These are phyloP conservation scores for Hymenoscyphus albidus DNA, from an alignment of 2,329 filamentous ascomycete species.

Conservation along the genomic window DNA sequence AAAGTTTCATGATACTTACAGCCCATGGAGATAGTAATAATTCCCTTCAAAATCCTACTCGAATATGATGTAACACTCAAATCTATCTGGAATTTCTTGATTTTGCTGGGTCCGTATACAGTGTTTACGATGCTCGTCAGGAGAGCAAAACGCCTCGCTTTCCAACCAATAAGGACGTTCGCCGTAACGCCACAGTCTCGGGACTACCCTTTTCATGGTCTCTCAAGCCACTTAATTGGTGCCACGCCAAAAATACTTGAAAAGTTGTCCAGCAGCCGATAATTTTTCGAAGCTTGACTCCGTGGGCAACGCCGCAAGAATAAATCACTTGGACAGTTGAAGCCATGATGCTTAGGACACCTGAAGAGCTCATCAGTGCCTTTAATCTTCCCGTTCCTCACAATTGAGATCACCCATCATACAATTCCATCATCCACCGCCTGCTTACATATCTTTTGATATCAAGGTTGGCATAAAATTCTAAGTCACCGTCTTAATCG, in stretches of 20 bases:
- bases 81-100: too few species aligned
- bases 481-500: background rate
- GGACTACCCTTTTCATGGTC: background rate
- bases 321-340: constrained; percentile 13
- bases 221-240: background rate
- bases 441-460: background rate
- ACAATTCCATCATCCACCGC: background rate
- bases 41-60: too few species aligned
- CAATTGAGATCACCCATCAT: too few species aligned
- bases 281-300: constrained; percentile 19
- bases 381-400: background rate
- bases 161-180: background rate
- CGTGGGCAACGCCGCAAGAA: constrained; percentile 11
- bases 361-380: constrained; percentile 29
- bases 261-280: constrained; percentile 19
- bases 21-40: background rate
- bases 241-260: constrained; percentile 4
- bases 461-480: background rate
- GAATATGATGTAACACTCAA: too few species aligned
- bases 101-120: too few species aligned
- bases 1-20: too few species aligned
- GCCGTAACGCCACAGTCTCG: background rate
- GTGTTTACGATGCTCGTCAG: too few species aligned
- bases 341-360: constrained; percentile 17
- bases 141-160: too few species aligned